phyloP scores from a whole-genome alignment of 345 rosid genomes.

The Cardamine chenopodiifolia region DNA sequence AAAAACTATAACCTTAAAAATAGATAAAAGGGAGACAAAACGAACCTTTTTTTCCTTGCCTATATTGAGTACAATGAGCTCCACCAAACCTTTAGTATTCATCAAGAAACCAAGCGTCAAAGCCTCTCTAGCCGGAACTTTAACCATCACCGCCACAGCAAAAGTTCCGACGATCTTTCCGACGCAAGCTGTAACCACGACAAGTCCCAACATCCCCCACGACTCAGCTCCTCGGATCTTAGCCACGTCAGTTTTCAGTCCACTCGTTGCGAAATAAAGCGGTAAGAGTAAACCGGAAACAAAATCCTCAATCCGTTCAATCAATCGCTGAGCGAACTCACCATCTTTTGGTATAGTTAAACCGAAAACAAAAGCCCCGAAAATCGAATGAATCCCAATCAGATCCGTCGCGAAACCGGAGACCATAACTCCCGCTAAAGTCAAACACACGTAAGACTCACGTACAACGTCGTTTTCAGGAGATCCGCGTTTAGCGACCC shows the following conservation, averaged over 20 bases:
- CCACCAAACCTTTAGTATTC: conserved; percentile 93
- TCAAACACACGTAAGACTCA: conserved; percentile 73
- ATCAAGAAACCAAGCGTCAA: conserved; percentile 74
- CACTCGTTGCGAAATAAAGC: conserved; percentile 90
- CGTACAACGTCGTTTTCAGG: conserved; percentile 53
- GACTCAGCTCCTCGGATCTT: conserved; percentile 58
- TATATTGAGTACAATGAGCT: conserved; percentile 90
- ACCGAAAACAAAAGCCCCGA: conserved; percentile 85
- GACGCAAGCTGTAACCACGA: conserved; percentile 67
- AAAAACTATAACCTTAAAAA: conserved; percentile 21
- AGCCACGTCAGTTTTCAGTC: conserved; percentile 74
- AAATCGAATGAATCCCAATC: conserved; percentile 83
- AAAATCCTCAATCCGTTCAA: conserved; percentile 84
- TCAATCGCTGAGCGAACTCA: conserved; percentile 67
- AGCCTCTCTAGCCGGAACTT: conserved; percentile 76
- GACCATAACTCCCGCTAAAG: conserved; percentile 73
- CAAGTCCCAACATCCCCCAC: conserved; percentile 74
- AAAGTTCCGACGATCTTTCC: conserved; percentile 84
- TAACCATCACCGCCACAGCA: conserved; percentile 62
- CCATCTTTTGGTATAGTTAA: conserved; percentile 83
- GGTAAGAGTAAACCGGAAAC: conserved; percentile 80
- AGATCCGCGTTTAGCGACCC: conserved; percentile 65
- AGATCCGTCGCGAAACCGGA: conserved; percentile 72
- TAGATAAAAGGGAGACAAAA: neutral
- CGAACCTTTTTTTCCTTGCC: conserved; percentile 86